A percentile compares a stretch with the other conserved stretches of the same genome.
Evolutionary conservation across 805 yeast genomes (phyloP).

Genomic region (Pichia membranifaciens): DNA sequence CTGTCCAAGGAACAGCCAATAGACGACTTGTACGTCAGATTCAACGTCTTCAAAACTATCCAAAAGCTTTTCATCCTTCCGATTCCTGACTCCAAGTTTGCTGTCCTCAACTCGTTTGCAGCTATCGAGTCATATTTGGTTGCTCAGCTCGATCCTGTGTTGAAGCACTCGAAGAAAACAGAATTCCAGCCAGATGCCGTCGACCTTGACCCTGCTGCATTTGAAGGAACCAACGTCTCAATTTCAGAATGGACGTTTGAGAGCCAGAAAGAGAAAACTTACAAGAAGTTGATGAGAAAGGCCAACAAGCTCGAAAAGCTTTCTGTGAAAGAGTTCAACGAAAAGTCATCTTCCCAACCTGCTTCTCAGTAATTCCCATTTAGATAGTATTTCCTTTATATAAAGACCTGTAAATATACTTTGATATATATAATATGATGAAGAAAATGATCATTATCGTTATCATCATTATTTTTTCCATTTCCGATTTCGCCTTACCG

Average conservation of each 20-base stretch:
- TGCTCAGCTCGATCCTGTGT: conserved; percentile 32
- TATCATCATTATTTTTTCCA: too few species aligned
- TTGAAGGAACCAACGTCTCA: conserved; percentile 51
- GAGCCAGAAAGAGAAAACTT: conserved; percentile 39
- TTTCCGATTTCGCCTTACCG: background rate
- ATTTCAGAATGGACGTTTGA: conserved; percentile 47
- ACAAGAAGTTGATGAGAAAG: conserved; percentile 39
- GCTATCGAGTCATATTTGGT: conserved; percentile 36
- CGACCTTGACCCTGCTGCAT: conserved; percentile 50
- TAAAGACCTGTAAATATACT: too few species aligned
- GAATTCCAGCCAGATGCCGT: conserved; percentile 68
- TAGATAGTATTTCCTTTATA: too few species aligned
- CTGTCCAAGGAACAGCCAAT: conserved; percentile 2
- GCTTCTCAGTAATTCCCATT: background rate
- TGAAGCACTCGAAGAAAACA: conserved; percentile 43
- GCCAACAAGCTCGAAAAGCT: conserved; percentile 26
- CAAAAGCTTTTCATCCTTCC: conserved; percentile 45
- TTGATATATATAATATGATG: too few species aligned
- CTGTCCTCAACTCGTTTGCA: conserved; percentile 35
- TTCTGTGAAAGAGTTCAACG: conserved; percentile 15
- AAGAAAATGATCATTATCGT: too few species aligned
- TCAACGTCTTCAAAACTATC: conserved; percentile 42
- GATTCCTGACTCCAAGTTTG: conserved; percentile 46
- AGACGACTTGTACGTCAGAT: conserved; percentile 43
- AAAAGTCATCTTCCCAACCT: background rate